Evolutionary conservation across 139 green algal genomes (phyloP).

Genomic region (Trebouxia sp.): DNA sequence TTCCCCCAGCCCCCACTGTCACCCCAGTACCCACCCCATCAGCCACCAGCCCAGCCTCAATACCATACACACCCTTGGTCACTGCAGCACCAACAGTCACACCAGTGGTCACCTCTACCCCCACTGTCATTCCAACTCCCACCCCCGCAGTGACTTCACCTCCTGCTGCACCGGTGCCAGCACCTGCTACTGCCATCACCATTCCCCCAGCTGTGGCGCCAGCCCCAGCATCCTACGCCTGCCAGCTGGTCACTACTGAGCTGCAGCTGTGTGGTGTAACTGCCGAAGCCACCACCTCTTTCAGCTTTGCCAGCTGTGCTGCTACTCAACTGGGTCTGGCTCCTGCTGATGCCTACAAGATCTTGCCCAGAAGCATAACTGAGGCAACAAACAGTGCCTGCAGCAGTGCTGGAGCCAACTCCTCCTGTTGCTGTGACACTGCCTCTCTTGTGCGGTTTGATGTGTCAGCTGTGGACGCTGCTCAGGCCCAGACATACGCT

Average conservation of each 20-base stretch:
- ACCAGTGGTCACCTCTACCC: not conserved
- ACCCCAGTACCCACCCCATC: not conserved
- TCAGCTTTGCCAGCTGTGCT: slow-evolving; percentile 11
- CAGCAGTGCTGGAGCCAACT: slow-evolving; percentile 17
- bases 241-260: not conserved
- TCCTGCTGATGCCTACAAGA: not conserved
- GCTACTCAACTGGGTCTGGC: not conserved
- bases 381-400: not conserved
- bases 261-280: not conserved
- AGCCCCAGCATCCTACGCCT: not conserved
- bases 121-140: too few species aligned
- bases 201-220: not conserved
- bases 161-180: not conserved
- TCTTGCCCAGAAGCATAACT: not conserved
- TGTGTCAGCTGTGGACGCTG: not conserved
- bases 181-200: too few species aligned
- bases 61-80: too few species aligned
- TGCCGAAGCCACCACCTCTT: not conserved
- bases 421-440: not conserved
- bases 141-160: too few species aligned
- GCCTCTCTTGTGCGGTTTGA: not conserved
- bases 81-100: not conserved
- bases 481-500: not conserved
- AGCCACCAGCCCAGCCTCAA: not conserved
- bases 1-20: not conserved